Evolutionary conservation across 306 rosid genomes (phyloP).

Genomic region (Citrullus amarus): DNA sequence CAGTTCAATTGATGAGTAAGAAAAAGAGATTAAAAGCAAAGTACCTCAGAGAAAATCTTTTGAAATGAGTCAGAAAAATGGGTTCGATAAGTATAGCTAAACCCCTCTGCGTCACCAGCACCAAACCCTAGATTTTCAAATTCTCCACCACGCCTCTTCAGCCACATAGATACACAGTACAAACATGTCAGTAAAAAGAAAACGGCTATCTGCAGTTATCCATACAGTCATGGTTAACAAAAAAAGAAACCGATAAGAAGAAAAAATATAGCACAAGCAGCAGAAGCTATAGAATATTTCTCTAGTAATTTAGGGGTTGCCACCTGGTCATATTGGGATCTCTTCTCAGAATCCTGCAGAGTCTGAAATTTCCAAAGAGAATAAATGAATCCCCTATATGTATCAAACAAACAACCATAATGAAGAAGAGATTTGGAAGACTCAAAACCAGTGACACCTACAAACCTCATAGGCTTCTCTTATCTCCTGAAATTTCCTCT

Average conservation of each 20-base stretch:
- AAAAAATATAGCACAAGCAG: background rate
- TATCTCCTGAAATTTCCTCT: slow-evolving; percentile 84
- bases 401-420: background rate
- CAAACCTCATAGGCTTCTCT: slow-evolving; percentile 92
- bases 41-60: slow-evolving; percentile 87
- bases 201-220: background rate
- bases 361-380: slow-evolving; percentile 38
- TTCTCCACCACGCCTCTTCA: slow-evolving; percentile 34
- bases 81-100: slow-evolving; percentile 26
- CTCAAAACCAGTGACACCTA: slow-evolving; percentile 5
- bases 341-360: slow-evolving; percentile 69
- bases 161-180: slow-evolving; percentile 13
- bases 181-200: background rate
- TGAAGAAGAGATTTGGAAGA: background rate
- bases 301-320: background rate
- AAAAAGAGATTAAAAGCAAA: background rate
- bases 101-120: slow-evolving; percentile 22
- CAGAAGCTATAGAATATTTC: background rate
- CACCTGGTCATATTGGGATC: slow-evolving; percentile 62
- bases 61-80: slow-evolving; percentile 81
- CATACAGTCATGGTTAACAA: background rate
- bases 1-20: background rate
- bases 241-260: background rate
- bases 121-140: slow-evolving; percentile 38
- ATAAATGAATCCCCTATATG: background rate